phyloP scores from a whole-genome alignment of 2,329 filamentous ascomycete genomes.

The Penicillium sp. region DNA sequence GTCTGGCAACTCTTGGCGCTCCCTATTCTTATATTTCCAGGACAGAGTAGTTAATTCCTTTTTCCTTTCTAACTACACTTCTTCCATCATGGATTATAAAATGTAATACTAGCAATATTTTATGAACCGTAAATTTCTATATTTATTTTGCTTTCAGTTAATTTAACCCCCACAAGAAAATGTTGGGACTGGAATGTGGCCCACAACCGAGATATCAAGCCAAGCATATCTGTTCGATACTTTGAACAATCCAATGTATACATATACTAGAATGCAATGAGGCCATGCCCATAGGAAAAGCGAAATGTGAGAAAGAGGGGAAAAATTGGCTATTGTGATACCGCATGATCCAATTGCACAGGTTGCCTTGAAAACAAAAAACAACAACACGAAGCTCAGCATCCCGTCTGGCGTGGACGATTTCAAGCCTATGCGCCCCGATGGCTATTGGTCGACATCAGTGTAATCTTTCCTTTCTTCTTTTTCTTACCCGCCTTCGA shows the following conservation, averaged over 20 bases:
- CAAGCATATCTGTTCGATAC: not conserved
- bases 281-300: not conserved
- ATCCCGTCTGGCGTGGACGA: not conserved
- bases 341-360: not conserved
- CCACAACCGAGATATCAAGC: slow-evolving; percentile 4
- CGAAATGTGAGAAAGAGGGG: not conserved
- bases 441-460: slow-evolving; percentile 69
- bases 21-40: no score
- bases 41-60: no score
- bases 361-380: not conserved
- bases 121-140: slow-evolving; percentile 5
- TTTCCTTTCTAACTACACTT: no score
- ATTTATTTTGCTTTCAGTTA: slow-evolving; percentile 15
- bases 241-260: not conserved
- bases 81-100: not conserved
- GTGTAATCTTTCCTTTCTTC: slow-evolving; percentile 70
- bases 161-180: slow-evolving; percentile 14
- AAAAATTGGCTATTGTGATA: not conserved
- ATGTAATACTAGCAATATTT: not conserved
- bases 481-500: slow-evolving; percentile 58
- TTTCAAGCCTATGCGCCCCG: slow-evolving; percentile 55
- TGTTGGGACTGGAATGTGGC: slow-evolving; percentile 25
- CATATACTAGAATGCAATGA: slow-evolving; percentile 1
- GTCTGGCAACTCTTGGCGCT: no score
- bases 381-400: not conserved